Base-by-base conservation (phyloP, 495 filamentous ascomycete genomes). In the Trichoderma virens region DNA sequence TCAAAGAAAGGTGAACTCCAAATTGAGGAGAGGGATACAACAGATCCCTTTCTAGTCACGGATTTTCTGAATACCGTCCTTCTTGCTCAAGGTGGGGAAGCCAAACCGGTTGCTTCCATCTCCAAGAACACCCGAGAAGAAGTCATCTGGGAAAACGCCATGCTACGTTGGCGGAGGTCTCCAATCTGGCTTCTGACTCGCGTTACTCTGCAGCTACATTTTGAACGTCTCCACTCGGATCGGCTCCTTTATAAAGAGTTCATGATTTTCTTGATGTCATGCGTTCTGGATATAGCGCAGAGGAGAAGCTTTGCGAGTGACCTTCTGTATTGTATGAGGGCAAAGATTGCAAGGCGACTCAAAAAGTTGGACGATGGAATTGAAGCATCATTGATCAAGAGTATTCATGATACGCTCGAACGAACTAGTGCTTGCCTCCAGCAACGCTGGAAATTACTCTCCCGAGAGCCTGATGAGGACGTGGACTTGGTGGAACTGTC, bases 51-150 rank as follows among this genome's bases (percentile, higher is more conserved):
- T 23, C 75, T 88, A 23, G 73, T 88, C 20, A 86, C 83, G 0
- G 80, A 84, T 34, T 70, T 87, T 59, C 68, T 90, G 7, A 74
- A 74, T 3, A 74, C 75, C 0, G 68, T 83, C 31, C 64, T 90
- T 7, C n/a, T n/a, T n/a, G n/a, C n/a, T n/a, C 66, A 69, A 3
- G 79, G 77, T 5, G 84, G 82, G 2, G n/a, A 41, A 0, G 65
- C 65, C 6, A 59, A 70, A 0, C 62, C 72, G 0, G 70, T 73
- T 0, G 5, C 60, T 5, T 71, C 75, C 1, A 74, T 88, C 6
- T 60, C 65, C n/a, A 90, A 89, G 67, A 76, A 80, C 60, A 88
- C 82, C 18, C 77, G 84, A 11, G 85, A 90, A 62, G 84, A 88
- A 30, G 81, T 88, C 0, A 54, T 82, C 28, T 88, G 80, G 80